Conservation (phyloP, 2,329 filamentous ascomycete species). For the Fusarium denticulatum region DNA sequence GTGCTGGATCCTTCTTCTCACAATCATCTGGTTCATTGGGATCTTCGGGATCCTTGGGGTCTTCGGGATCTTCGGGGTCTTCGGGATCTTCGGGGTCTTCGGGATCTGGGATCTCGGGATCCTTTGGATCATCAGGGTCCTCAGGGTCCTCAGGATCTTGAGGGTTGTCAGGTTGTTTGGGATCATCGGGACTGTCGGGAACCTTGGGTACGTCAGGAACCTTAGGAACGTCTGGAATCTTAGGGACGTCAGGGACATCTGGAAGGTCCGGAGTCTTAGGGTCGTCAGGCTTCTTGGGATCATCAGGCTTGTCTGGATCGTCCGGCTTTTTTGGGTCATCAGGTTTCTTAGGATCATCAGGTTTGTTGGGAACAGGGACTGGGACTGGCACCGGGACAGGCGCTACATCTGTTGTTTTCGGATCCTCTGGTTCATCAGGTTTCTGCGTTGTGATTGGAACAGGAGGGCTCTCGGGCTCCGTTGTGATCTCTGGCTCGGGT, state of each 20-base stretch:
- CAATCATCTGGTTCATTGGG: not conserved
- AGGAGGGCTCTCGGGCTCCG: not conserved
- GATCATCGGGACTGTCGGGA: not conserved
- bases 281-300: not conserved
- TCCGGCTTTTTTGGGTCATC: too few relatives aligned
- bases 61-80: not conserved
- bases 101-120: not conserved
- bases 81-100: not conserved
- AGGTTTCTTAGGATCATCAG: not conserved
- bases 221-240: not conserved
- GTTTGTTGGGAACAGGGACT: not conserved
- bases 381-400: not conserved
- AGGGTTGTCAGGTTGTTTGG: not conserved
- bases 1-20: not conserved
- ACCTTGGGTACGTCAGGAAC: not conserved
- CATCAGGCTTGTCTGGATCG: not conserved
- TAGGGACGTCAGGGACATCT: not conserved
- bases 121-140: fast-evolving
- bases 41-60: not conserved
- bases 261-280: not conserved
- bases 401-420: not conserved
- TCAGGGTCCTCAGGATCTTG: fast-evolving
- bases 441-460: not conserved
- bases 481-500: not conserved
- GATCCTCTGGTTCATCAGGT: not conserved